These are phyloP conservation scores for Citrullus mucosospermus DNA, from an alignment of 306 rosid genomes.

Conservation along the genomic window DNA sequence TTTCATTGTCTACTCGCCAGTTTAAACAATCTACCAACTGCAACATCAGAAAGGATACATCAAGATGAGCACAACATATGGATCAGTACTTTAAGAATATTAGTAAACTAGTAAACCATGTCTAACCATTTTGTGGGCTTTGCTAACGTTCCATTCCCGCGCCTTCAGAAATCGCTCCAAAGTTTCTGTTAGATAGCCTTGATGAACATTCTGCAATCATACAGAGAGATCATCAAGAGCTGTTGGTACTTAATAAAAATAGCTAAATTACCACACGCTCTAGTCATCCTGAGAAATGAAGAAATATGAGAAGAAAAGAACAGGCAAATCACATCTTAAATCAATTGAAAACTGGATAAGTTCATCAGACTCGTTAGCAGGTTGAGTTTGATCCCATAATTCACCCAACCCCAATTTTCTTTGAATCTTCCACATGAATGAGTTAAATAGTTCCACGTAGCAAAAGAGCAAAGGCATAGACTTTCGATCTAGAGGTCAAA, in stretches of 20 bases:
- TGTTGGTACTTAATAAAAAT: background rate
- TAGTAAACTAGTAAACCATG: background rate
- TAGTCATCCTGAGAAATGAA: background rate
- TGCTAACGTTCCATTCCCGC: slow-evolving; percentile 72
- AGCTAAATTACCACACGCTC: background rate
- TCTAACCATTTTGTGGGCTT: slow-evolving; percentile 88
- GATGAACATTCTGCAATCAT: slow-evolving; percentile 72
- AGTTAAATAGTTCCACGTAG: background rate
- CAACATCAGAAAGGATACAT: background rate
- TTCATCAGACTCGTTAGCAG: background rate
- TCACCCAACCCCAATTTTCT: background rate
- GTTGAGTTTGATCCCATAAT: background rate
- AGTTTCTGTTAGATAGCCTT: slow-evolving; percentile 55
- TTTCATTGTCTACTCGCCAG: slow-evolving; percentile 88
- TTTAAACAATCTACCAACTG: slow-evolving; percentile 77
- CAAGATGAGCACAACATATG: background rate
- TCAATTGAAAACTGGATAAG: background rate
- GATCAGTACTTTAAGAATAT: background rate
- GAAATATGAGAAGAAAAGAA: background rate
- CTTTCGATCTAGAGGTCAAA: no score
- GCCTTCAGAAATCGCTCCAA: slow-evolving; percentile 84
- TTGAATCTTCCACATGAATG: background rate
- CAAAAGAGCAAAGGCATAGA: no score
- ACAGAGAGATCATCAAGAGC: background rate
- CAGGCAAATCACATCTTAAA: background rate